A percentile compares a stretch with the other conserved stretches of the same genome.
Conservation (phyloP, 202 grass and related monocot species). For the Schoenoplectus tabernaemontani region DNA sequence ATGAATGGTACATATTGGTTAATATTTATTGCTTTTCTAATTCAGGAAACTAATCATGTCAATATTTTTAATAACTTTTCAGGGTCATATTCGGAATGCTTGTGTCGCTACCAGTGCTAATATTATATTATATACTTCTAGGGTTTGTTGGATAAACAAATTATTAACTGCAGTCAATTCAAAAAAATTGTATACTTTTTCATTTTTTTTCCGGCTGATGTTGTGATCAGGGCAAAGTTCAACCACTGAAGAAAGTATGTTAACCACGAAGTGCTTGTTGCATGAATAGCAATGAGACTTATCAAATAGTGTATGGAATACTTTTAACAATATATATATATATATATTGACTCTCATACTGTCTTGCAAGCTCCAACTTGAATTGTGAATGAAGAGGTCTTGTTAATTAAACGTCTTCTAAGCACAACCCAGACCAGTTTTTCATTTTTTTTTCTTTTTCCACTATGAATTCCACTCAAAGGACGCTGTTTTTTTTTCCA, state of each 20-base stretch:
- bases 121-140: slow-evolving; percentile 64
- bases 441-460: background rate
- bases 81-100: slow-evolving; percentile 97
- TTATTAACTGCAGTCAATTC: background rate
- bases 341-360: background rate
- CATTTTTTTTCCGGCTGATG: background rate
- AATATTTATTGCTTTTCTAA: slow-evolving; percentile 15
- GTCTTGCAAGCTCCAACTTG: background rate
- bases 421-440: background rate
- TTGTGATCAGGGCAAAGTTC: background rate
- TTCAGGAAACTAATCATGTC: slow-evolving; percentile 17
- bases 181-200: slow-evolving; percentile 13
- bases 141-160: slow-evolving; percentile 47
- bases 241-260: background rate
- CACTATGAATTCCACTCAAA: background rate
- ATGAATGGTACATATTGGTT: slow-evolving; percentile 11
- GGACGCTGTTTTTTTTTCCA: background rate
- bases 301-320: slow-evolving; percentile 36
- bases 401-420: background rate
- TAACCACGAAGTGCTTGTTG: slow-evolving; percentile 27
- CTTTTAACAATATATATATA: slow-evolving; percentile 37
- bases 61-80: slow-evolving; percentile 36
- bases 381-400: background rate
- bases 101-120: slow-evolving; percentile 66
- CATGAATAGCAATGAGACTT: slow-evolving; percentile 28